phyloP scores from a whole-genome alignment of 805 yeast species.

The Saturnispora halmiae region DNA sequence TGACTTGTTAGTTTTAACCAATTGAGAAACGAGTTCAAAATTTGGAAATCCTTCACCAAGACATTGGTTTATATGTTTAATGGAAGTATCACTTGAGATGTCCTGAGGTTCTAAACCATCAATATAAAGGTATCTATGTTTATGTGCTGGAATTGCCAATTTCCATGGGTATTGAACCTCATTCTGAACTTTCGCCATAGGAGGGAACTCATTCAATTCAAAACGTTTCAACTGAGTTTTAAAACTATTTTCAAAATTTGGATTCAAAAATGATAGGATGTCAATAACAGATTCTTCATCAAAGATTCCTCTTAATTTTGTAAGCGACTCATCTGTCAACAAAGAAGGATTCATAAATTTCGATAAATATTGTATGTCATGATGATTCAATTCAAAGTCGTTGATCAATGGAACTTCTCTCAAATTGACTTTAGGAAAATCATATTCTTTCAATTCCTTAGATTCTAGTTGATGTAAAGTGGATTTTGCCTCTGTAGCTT shows the following conservation, averaged over 20 bases:
- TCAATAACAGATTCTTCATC: constrained; percentile 62
- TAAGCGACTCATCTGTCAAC: constrained; percentile 32
- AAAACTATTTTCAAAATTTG: constrained; percentile 41
- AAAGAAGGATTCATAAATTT: constrained; percentile 50
- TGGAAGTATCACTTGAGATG: constrained; percentile 27
- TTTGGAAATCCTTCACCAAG: constrained; percentile 45
- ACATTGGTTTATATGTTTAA: constrained; percentile 24
- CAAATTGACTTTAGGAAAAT: constrained; percentile 58
- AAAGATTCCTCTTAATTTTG: constrained; percentile 42
- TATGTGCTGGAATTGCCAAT: constrained; percentile 87
- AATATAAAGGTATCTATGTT: constrained; percentile 75
- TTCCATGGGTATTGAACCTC: constrained; percentile 75
- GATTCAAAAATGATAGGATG: constrained; percentile 52
- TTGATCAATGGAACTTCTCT: constrained; percentile 20
- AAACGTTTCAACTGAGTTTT: constrained; percentile 39
- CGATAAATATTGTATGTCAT: constrained; percentile 42
- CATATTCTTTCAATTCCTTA: constrained; percentile 66
- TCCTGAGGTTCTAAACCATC: constrained; percentile 47
- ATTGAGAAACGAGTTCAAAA: constrained; percentile 29
- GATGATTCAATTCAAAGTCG: constrained; percentile 23
- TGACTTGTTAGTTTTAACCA: constrained; percentile 12
- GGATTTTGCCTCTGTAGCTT: constrained; percentile 59
- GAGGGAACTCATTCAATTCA: constrained; percentile 47
- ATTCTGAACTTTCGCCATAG: constrained; percentile 45
- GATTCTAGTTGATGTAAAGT: constrained; percentile 76